Evolutionary conservation across 352 stramenopile genomes (phyloP).

Genomic region (Globisporangium acanthophoron): DNA sequence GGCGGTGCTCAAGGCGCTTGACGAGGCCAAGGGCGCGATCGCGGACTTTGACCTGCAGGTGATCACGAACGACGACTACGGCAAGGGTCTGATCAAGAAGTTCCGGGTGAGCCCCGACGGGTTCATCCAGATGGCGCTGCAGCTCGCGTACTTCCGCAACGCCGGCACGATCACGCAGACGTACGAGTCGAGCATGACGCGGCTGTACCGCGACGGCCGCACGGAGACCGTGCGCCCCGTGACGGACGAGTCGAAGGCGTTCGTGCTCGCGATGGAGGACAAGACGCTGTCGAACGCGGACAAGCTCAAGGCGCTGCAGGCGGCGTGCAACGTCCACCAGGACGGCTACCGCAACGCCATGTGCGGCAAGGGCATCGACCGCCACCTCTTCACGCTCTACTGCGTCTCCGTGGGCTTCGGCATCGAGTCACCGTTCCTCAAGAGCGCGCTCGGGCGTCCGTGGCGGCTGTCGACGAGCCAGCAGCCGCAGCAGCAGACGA

Average conservation of each 20-base stretch:
- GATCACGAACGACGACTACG: constrained; percentile 85
- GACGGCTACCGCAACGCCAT: constrained; percentile 89
- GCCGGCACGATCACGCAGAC: constrained; percentile 91
- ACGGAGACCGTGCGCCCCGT: constrained; percentile 92
- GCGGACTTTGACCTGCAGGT: constrained; percentile 89
- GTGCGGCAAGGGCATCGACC: constrained; percentile 91
- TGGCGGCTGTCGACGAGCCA: constrained; percentile 89
- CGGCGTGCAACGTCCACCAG: constrained; percentile 87
- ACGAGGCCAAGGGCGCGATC: constrained; percentile 58
- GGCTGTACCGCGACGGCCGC: constrained; percentile 93
- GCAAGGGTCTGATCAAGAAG: constrained; percentile 87
- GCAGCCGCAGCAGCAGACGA: constrained; percentile 87
- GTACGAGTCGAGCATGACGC: constrained; percentile 97
- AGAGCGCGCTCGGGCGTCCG: constrained; percentile 74
- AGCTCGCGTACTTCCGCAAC: constrained; percentile 94
- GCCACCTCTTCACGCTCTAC: constrained; percentile 95
- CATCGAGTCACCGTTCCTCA: constrained; percentile 86
- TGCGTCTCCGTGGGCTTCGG: constrained; percentile 83
- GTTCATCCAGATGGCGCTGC: constrained; percentile 95
- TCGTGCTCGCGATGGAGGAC: constrained; percentile 85
- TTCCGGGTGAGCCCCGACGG: constrained; percentile 93
- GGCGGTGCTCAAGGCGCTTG: constrained; percentile 48
- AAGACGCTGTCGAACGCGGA: constrained; percentile 59
- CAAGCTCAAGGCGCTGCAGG: constrained; percentile 83
- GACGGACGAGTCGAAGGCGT: constrained; percentile 86